Percentiles rank a stretch among this genome's conserved stretches.
These are phyloP conservation scores for Leccinum disarticulatum DNA, from an alignment of 768 basidiomycete species.

Conservation along the genomic window DNA sequence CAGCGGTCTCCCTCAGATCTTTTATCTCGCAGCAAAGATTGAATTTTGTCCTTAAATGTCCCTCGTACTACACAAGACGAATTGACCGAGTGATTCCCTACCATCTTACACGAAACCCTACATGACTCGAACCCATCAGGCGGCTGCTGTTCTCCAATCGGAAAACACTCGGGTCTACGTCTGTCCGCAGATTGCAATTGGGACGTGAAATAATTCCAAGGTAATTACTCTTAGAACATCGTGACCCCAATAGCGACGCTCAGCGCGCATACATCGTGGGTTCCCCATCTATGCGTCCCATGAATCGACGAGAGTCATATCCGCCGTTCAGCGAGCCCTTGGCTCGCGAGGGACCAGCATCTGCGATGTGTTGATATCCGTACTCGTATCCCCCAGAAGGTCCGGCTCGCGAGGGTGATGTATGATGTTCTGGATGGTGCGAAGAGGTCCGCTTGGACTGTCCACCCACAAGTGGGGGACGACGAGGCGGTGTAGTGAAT, in stretches of 20 bases:
- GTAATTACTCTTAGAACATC: not conserved
- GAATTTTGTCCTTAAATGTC: not conserved
- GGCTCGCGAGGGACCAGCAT: conserved; percentile 4
- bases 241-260: no score
- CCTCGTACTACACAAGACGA: not conserved
- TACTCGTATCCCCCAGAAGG: not conserved
- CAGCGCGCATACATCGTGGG: not conserved
- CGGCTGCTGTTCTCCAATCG: no score
- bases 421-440: not conserved
- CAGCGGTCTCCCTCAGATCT: not conserved
- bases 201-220: not conserved
- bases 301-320: not conserved
- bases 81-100: no score
- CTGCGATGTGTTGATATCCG: not conserved
- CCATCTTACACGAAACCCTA: no score
- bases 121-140: no score
- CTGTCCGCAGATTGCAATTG: not conserved
- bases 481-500: not conserved
- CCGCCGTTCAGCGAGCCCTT: conserved; percentile 1
- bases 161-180: not conserved
- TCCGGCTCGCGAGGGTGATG: not conserved
- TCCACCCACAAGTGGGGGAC: conserved; percentile 1
- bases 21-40: not conserved
- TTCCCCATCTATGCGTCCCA: not conserved
- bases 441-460: not conserved